Conservation (phyloP, 371 early-diverging fungal species). For the Lichtheimia ornata region DNA sequence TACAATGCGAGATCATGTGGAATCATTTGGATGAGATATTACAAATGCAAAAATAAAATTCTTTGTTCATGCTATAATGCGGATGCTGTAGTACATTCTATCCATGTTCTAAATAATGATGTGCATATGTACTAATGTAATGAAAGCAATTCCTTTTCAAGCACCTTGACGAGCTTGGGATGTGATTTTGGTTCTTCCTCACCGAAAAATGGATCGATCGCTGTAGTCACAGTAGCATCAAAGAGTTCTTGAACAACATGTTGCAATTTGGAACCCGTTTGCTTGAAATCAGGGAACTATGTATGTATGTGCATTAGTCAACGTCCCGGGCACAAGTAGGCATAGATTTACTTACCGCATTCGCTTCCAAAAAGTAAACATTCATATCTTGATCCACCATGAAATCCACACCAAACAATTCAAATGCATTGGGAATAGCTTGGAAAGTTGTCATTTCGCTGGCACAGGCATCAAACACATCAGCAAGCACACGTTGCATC, state of each 20-base stretch:
- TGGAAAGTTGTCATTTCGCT: conserved; percentile 72
- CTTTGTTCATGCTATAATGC: neutral
- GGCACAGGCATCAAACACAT: conserved; percentile 63
- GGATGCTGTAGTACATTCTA: conserved; percentile 1
- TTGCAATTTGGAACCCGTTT: conserved; percentile 62
- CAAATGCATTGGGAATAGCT: conserved; percentile 68
- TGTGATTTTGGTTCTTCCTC: neutral
- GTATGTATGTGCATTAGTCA: conserved; percentile 15
- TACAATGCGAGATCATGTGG: too few relatives aligned
- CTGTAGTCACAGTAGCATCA: conserved; percentile 51
- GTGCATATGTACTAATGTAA: neutral
- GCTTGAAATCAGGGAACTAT: conserved; percentile 74
- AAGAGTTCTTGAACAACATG: conserved; percentile 64
- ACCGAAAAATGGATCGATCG: conserved; percentile 48
- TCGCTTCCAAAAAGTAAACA: conserved; percentile 67
- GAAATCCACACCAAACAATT: conserved; percentile 75
- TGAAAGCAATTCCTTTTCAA: conserved; percentile 39
- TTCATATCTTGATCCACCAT: conserved; percentile 57
- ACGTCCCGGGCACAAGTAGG: too few relatives aligned
- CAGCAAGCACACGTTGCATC: conserved; percentile 56
- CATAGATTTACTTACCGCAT: conserved; percentile 48
- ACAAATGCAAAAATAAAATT: neutral
- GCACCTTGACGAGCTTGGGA: conserved; percentile 38
- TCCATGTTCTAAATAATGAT: conserved; percentile 1
- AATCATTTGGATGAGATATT: too few relatives aligned